phyloP scores from a whole-genome alignment of 768 basidiomycete genomes.

The Suillus ampliporus region DNA sequence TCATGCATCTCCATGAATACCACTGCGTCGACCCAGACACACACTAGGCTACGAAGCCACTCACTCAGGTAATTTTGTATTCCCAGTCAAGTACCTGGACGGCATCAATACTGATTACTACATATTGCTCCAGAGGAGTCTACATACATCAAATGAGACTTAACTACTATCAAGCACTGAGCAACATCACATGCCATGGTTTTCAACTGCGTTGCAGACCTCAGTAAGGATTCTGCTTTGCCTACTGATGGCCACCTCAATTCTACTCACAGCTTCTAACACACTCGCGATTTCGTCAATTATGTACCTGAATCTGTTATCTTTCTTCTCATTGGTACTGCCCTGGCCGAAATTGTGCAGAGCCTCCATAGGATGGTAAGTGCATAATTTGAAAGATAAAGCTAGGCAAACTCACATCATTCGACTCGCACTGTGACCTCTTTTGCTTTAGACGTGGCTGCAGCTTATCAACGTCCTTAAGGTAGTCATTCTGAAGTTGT shows the following conservation, averaged over 20 bases:
- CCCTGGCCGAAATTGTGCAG: neutral
- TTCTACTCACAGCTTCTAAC: neutral
- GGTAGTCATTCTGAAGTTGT: no score
- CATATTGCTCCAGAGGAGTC: no score
- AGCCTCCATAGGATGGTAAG: neutral
- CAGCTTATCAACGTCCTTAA: no score
- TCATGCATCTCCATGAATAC: conserved; percentile 63
- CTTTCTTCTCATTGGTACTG: neutral
- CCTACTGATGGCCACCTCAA: neutral
- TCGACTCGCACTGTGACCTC: neutral
- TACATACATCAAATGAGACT: no score
- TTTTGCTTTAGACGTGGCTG: neutral
- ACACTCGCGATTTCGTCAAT: neutral
- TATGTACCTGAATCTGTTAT: no score
- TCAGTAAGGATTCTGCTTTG: neutral
- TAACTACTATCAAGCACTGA: no score
- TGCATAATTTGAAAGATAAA: neutral
- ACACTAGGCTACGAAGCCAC: conserved; percentile 51
- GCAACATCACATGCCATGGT: neutral
- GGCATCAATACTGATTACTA: no score
- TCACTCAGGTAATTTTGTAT: conserved; percentile 29
- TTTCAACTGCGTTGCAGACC: neutral
- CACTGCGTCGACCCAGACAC: conserved; percentile 50
- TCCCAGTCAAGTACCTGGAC: no score
- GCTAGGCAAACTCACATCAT: neutral